Conservation (phyloP, 192 early-diverging fungal genomes). For the Chytriomyces sp. region DNA sequence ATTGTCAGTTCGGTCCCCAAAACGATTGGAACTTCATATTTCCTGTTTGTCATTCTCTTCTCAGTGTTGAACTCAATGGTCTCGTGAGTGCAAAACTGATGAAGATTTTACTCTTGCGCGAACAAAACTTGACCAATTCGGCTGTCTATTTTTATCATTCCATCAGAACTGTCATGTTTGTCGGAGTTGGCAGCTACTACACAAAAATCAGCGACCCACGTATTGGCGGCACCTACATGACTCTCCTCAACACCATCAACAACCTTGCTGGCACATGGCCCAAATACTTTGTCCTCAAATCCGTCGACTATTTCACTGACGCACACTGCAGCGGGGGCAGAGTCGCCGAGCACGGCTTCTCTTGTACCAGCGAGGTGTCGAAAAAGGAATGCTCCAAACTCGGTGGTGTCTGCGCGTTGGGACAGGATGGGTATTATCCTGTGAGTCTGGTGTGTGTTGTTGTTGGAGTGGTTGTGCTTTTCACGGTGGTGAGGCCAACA, state of each 20-base stretch:
- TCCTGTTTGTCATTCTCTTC: conserved; percentile 75
- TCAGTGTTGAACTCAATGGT: conserved; percentile 87
- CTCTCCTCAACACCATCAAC: conserved; percentile 85
- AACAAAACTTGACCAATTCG: too few species aligned
- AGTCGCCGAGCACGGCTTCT: conserved; percentile 48
- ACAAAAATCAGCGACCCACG: conserved; percentile 93
- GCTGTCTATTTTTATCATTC: conserved; percentile 13
- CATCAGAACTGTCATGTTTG: conserved; percentile 90
- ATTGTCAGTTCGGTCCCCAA: conserved; percentile 82
- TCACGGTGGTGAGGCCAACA: conserved; percentile 43
- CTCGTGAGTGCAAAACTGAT: conserved; percentile 46
- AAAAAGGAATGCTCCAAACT: conserved; percentile 65
- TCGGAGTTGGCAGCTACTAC: conserved; percentile 93
- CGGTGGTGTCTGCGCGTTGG: conserved; percentile 71
- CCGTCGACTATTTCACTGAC: conserved; percentile 89
- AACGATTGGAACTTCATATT: conserved; percentile 72
- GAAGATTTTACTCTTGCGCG: too few species aligned
- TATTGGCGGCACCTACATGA: conserved; percentile 78
- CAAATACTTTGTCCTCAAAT: conserved; percentile 87
- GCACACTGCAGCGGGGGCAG: conserved; percentile 67
- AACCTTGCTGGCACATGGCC: conserved; percentile 99
- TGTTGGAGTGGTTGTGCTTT: conserved; percentile 56
- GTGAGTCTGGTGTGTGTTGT: conserved; percentile 75
- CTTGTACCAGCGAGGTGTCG: conserved; percentile 69
- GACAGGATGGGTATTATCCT: conserved; percentile 87